Base-by-base conservation (phyloP, 176 grass and related monocot species). In the Paspalum vaginatum region DNA sequence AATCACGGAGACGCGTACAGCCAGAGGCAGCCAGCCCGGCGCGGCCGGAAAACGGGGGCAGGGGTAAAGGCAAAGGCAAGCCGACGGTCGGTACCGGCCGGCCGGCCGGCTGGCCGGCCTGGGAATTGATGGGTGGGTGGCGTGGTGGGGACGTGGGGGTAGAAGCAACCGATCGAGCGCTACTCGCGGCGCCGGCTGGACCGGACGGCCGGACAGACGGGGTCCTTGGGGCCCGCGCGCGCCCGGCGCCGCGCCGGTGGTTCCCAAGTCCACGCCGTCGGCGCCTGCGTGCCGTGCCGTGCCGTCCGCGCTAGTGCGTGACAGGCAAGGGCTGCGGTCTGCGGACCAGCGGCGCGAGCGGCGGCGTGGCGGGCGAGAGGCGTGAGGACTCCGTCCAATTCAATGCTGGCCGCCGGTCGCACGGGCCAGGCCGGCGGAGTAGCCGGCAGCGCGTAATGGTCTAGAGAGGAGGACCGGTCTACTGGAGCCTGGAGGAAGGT, bases 231-330 rank as follows among this genome's bases (percentile, higher is more conserved):
- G n/a, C n/a, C n/a, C n/a, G n/a, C n/a, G n/a, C n/a, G n/a, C n/a
- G n/a, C n/a, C n/a, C n/a, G n/a, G 68, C 46, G 8, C 44, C 27
- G 61, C 45, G 81, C 54, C 65, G 84, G 68, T 68, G 66, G 76
- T 65, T 85, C 68, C 75, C 60, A n/a, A 79, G 75, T 64, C 83
- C 83, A 75, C 37, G 78, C 70, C 58, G 27, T 25, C 44, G 15
- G 40, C 7, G 64, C 42, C 20, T 5, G 9, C 53, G 17, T 66
- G 60, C 44, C 17, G 11, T 56, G 78, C 67, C 67, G 68, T 72
- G 43, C 69, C 81, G 60, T 63, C 81, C 47, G 80, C 47, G 46
- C 9, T 11, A 49, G 74, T 72, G 66, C 85, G 73, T 55, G 47
- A 64, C 65, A 82, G 73, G 50, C n/a, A 57, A 22, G 32, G 18